Conservation (phyloP, 1,139 yeast genomes). For the Pichia sp. region DNA sequence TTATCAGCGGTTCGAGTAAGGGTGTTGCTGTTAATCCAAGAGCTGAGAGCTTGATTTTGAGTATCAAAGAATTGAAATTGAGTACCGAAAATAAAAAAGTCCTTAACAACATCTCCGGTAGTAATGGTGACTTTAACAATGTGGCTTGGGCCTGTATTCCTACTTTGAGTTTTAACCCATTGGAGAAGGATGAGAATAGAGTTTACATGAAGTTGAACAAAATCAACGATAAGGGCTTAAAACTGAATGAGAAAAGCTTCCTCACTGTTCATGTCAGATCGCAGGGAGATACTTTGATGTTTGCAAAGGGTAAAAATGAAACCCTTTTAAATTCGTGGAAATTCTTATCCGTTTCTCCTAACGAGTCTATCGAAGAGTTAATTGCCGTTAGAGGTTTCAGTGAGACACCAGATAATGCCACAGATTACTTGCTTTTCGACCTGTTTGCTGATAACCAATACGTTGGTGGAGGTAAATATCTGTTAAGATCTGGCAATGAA, state of each 20-base stretch:
- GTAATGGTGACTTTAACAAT: constrained; percentile 26
- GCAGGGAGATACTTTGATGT: constrained; percentile 41
- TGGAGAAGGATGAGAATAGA: constrained; percentile 54
- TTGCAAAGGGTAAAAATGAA: constrained; percentile 67
- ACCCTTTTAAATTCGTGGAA: constrained; percentile 52
- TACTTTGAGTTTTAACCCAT: constrained; percentile 57
- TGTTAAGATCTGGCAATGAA: constrained; percentile 28
- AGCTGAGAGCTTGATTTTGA: constrained; percentile 64
- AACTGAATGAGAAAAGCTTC: constrained; percentile 28
- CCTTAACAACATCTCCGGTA: constrained; percentile 15
- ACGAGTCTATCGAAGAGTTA: constrained; percentile 36
- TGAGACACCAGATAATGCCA: constrained; percentile 16
- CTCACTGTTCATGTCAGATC: constrained; percentile 32
- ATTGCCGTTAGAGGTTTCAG: constrained; percentile 42
- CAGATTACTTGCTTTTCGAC: constrained; percentile 50
- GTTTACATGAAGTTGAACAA: constrained; percentile 53
- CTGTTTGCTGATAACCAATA: constrained; percentile 58
- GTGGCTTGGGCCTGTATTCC: constrained; percentile 49
- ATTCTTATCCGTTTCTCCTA: constrained; percentile 69
- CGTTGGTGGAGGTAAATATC: constrained; percentile 44
- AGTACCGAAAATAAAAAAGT: constrained; percentile 6
- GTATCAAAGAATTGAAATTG: constrained; percentile 62
- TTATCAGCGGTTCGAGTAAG: constrained; percentile 65
- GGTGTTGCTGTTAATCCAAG: constrained; percentile 83
- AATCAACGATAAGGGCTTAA: constrained; percentile 33